phyloP scores from a whole-genome alignment of 306 rosid genomes.

The Myrica gale region DNA sequence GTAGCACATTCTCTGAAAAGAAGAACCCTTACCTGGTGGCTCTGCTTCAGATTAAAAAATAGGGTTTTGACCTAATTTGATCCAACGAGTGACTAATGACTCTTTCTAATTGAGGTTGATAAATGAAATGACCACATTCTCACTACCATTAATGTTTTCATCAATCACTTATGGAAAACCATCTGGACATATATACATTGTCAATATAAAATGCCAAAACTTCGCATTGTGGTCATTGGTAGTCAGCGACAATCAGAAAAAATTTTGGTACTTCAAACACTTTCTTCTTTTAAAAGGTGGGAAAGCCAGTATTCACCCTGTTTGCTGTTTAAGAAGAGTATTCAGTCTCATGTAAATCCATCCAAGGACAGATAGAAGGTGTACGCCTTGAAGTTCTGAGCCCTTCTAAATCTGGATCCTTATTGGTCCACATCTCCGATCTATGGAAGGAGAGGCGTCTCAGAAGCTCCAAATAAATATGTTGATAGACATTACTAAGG shows the following conservation, averaged over 20 bases:
- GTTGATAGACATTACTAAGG: too few relatives aligned
- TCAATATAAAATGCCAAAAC: not conserved
- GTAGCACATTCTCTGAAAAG: not conserved
- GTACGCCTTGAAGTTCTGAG: not conserved
- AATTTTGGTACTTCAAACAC: not conserved
- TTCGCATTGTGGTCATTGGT: not conserved
- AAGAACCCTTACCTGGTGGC: not conserved
- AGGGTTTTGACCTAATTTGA: not conserved
- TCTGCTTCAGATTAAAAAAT: not conserved
- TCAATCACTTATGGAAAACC: not conserved
- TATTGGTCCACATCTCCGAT: not conserved
- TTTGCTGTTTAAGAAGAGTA: not conserved
- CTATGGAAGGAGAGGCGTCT: not conserved
- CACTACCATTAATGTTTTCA: not conserved
- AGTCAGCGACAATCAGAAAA: not conserved
- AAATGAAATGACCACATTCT: not conserved
- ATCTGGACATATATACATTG: not conserved
- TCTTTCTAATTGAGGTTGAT: not conserved
- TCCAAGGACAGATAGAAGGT: not conserved
- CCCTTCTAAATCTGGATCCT: not conserved
- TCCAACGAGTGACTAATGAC: not conserved
- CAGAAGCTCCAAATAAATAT: not conserved
- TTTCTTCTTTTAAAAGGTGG: not conserved
- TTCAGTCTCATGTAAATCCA: not conserved
- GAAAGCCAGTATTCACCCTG: not conserved